Evolutionary conservation across 495 filamentous ascomycete genomes (phyloP).

Genomic region (Lentithecium fluviatile): DNA sequence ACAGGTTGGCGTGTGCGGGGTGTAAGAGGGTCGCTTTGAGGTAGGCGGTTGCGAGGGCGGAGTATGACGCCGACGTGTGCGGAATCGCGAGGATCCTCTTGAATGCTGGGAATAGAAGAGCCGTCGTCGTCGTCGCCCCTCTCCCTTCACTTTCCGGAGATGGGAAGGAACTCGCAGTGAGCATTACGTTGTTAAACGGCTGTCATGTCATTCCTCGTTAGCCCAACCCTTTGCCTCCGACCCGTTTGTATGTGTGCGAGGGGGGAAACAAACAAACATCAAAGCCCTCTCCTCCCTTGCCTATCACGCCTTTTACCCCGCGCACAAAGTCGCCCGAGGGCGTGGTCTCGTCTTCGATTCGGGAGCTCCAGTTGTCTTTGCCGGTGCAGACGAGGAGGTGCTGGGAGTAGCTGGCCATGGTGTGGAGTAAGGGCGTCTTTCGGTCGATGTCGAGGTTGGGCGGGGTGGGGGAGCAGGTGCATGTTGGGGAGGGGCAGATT

Average conservation of each 20-base stretch:
- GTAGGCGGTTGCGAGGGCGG: constrained; percentile 58
- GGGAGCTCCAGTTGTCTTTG: constrained; percentile 71
- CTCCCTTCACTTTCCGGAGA: constrained; percentile 45
- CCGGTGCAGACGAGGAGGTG: constrained; percentile 84
- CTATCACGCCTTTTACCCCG: constrained; percentile 63
- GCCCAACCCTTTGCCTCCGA: too few species aligned
- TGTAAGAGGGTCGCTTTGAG: constrained; percentile 61
- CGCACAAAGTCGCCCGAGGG: constrained; percentile 62
- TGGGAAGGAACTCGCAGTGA: constrained; percentile 68
- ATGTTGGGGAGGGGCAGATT: constrained; percentile 68
- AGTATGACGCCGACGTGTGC: constrained; percentile 48
- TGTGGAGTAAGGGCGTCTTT: constrained; percentile 63
- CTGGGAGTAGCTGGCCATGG: constrained; percentile 75
- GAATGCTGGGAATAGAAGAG: constrained; percentile 74
- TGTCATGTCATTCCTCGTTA: constrained; percentile 39
- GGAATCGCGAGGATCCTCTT: constrained; percentile 73
- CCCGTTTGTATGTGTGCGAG: too few species aligned
- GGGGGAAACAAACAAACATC: constrained; percentile 58
- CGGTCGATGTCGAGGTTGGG: constrained; percentile 73
- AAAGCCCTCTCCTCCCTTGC: constrained; percentile 64
- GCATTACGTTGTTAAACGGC: constrained; percentile 77
- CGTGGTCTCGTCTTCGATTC: constrained; percentile 64
- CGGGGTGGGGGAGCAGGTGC: constrained; percentile 67
- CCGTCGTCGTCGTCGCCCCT: constrained; percentile 54
- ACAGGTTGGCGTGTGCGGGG: constrained; percentile 54